Conservation (phyloP, 1,284 basidiomycete genomes). For the Puccinia polysora region DNA sequence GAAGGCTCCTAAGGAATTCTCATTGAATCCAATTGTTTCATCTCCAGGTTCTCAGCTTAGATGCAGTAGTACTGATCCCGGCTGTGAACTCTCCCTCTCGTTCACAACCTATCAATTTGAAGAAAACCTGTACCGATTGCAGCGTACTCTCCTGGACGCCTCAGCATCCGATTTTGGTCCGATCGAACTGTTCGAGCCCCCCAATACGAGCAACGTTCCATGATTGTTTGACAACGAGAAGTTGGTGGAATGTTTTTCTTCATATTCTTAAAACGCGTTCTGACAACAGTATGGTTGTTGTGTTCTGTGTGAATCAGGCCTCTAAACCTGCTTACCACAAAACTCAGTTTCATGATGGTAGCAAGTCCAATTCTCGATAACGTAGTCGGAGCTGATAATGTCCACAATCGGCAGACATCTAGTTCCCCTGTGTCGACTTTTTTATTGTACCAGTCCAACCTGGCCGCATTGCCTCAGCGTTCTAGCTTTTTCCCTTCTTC, state of each 20-base stretch:
- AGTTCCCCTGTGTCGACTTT: constrained; percentile 1
- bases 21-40: no score
- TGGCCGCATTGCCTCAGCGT: neutral
- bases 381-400: neutral
- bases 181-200: neutral
- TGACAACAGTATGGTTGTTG: constrained; percentile 3
- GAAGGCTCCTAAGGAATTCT: no score
- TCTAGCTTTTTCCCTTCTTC: constrained; percentile 1
- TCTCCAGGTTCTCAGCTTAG: no score
- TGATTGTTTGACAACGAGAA: neutral
- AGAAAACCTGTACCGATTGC: no score
- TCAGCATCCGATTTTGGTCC: neutral
- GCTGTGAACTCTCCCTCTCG: no score
- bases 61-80: no score
- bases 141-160: neutral
- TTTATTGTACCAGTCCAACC: constrained; percentile 14
- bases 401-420: constrained; percentile 9
- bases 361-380: neutral
- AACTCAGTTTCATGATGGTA: constrained; percentile 19
- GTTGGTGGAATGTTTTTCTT: constrained; percentile 7
- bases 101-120: no score
- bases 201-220: neutral
- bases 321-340: neutral
- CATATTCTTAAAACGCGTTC: constrained; percentile 1
- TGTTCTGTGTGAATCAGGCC: constrained; percentile 2